phyloP scores from a whole-genome alignment of 148 eudicot genomes.

The Persicaria tinctoria region DNA sequence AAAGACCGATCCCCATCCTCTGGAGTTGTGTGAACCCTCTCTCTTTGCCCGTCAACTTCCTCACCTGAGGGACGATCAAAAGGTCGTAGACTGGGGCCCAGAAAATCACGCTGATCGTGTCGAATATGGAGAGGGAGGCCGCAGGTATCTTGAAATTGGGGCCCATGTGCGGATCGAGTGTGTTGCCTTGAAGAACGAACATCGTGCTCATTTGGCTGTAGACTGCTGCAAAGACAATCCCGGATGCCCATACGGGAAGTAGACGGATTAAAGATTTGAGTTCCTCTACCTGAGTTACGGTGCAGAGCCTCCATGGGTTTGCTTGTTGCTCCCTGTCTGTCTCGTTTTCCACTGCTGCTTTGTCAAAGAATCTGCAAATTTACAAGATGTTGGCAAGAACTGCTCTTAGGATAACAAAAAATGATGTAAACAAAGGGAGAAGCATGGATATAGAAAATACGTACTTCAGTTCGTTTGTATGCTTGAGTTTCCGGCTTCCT shows the following conservation, averaged over 20 bases:
- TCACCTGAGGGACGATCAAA: constrained; percentile 14
- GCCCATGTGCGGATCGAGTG: constrained; percentile 20
- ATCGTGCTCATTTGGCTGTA: constrained; percentile 23
- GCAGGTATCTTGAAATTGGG: constrained; percentile 20
- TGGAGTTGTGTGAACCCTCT: constrained; percentile 27
- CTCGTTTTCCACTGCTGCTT: constrained; percentile 18
- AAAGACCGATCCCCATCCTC: constrained; percentile 26
- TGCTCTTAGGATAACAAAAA: background rate
- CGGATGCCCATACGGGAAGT: constrained; percentile 19
- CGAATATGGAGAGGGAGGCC: constrained; percentile 19
- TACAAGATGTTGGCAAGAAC: background rate
- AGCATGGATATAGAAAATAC: background rate
- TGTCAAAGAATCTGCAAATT: constrained; percentile 17
- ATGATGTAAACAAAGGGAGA: background rate
- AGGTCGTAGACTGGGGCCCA: constrained; percentile 22
- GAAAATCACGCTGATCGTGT: constrained; percentile 23
- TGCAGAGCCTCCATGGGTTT: constrained; percentile 17
- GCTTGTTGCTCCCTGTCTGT: background rate
- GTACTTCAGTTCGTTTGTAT: constrained; percentile 11
- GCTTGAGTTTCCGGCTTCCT: constrained; percentile 22
- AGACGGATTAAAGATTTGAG: constrained; percentile 12
- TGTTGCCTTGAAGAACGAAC: constrained; percentile 20
- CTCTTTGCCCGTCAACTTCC: constrained; percentile 18
- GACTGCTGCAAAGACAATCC: constrained; percentile 15
- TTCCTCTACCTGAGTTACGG: constrained; percentile 22